Conservation (phyloP, 257 asterid species). For the Solanum chiquidenum region DNA sequence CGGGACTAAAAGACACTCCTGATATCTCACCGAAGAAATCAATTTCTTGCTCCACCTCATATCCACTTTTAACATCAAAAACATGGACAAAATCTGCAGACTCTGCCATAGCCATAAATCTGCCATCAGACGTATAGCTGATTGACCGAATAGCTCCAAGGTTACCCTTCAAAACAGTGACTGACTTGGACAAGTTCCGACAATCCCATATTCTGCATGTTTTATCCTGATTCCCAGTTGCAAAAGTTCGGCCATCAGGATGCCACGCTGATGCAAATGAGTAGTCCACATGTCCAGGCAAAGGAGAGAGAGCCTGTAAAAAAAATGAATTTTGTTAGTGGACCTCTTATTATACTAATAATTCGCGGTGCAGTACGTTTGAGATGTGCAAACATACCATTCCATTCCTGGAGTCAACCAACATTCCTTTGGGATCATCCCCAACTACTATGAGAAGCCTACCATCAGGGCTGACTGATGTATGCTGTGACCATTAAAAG, state of each 20-base stretch:
- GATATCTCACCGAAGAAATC: background rate
- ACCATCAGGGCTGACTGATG: constrained; percentile 81
- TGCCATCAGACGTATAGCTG: background rate
- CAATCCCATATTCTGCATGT: background rate
- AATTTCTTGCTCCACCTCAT: background rate
- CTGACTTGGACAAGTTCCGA: background rate
- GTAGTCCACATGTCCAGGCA: background rate
- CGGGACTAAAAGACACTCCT: background rate
- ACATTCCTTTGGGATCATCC: constrained; percentile 51
- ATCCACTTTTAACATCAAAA: background rate
- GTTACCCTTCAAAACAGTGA: background rate
- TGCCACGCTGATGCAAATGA: background rate
- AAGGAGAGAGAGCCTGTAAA: background rate
- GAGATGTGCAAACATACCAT: background rate
- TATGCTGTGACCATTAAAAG: constrained; percentile 50
- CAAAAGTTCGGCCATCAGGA: background rate
- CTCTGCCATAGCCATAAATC: background rate
- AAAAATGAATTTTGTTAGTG: background rate
- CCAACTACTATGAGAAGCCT: constrained; percentile 69
- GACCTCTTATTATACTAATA: background rate
- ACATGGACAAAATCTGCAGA: background rate
- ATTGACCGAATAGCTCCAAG: background rate
- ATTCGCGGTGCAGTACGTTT: background rate
- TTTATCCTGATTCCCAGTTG: background rate
- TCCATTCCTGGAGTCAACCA: constrained; percentile 48